Percentiles rank a stretch among this genome's conserved stretches.
Evolutionary conservation across 202 grass and related monocot species (phyloP).

Genomic region (Saccharum hybrid): DNA sequence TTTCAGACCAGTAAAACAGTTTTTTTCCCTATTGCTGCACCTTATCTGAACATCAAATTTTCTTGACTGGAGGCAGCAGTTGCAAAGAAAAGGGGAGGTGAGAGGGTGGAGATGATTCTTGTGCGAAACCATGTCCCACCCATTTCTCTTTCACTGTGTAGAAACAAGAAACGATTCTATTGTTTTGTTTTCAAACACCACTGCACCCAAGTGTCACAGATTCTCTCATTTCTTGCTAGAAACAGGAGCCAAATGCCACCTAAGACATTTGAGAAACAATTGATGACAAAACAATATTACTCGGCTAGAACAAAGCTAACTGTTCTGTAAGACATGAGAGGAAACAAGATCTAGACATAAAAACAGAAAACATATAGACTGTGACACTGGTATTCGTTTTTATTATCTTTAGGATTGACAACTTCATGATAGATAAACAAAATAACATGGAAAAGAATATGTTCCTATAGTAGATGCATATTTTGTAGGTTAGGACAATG

Average conservation of each 20-base stretch:
- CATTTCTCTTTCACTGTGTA: background rate
- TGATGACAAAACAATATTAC: constrained; percentile 24
- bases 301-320: constrained; percentile 4
- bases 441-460: constrained; percentile 8
- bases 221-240: background rate
- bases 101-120: background rate
- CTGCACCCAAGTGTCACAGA: background rate
- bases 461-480: background rate
- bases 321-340: background rate
- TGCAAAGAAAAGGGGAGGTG: background rate
- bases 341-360: background rate
- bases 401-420: background rate
- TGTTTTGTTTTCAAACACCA: background rate
- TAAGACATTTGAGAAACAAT: background rate
- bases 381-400: background rate
- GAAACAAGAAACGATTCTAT: background rate
- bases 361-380: background rate
- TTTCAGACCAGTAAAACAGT: background rate
- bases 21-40: background rate
- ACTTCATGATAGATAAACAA: background rate
- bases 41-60: background rate
- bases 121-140: background rate
- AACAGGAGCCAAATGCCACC: background rate
- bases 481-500: constrained; percentile 6
- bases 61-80: background rate